Base-by-base conservation (phyloP, 768 basidiomycete species). In the Mycena leptocephala region DNA sequence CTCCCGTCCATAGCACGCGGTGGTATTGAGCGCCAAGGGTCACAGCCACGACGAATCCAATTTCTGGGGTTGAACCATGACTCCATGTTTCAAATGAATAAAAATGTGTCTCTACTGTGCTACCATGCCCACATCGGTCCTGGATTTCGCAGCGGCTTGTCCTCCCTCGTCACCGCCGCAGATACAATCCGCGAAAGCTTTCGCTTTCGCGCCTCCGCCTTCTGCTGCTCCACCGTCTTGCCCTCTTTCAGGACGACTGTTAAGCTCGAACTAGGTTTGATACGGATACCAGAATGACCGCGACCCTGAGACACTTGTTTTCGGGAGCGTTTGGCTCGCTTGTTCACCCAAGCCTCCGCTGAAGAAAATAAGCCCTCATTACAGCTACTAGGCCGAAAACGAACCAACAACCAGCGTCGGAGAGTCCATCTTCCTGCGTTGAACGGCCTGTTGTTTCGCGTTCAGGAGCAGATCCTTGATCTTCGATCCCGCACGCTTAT, bases 341-440 rank as follows among this genome's bases (percentile, higher is more conserved):
- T 99, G 59, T 92, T 94, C 20, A 98, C 97, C 98, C 97, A 99
- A 26, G 97, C 92, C 84, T 98, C 94, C 56, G 96, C 97, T 98
- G 46, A 56, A 66, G 65, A 26, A 74, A 46, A 37, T 61, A 24
- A 72, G 68, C 66, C 75, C 48, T 32, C 9, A 33, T 37, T 53
- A 32, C 53, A 76, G 46, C 46, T 72, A 70, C 56, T 37, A 20
- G n/a, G 24, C 24, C 22, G 32, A 66, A 51, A n/a, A 91, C 96
- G 81, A 79, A 98, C 97, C 90, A 79, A 99, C 93, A 72, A 98
- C 87, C 62, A 99, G 90, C 80, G 92, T 94, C 33, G 89, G 88
- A 71, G 92, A 85, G 56, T 93, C 87, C 81, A 99, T 86, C 35
- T 91, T 91, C 86, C 97, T 97, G 81, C 94, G 93, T 46, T 92